Base-by-base conservation (phyloP, 192 early-diverging fungal genomes). In the Mortierella hygrophila region DNA sequence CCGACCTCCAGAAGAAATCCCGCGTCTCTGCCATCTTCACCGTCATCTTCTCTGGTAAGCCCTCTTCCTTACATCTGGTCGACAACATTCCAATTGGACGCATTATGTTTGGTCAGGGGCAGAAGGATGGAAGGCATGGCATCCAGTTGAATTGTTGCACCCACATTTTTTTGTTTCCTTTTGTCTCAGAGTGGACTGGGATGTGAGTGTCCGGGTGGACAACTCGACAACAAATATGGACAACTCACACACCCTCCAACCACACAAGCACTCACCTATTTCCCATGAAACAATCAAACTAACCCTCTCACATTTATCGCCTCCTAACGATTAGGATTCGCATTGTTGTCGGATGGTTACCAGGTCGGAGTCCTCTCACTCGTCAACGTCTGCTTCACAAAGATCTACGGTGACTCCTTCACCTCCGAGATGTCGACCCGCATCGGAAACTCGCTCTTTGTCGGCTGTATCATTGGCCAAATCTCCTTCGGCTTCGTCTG, bases 391-490 rank as follows among this genome's bases (percentile, higher is more conserved):
- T 82, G 89, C 46, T 85, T 91, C 44, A 82, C 74, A 26, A 87
- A 88, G 68, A 86, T 89, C 46, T 92, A 92, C 41, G 87, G 87
- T 2, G 73, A 75, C 13, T 65, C 77, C 6, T 83, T 89, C 37
- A 88, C 89, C 21, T 80, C 79, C 38, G 83, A 70, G 10, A 87
- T 82, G 49, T 87, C 85, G 21, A 88, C 90, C 10, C 83, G 91
- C 18, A 83, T 92, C 52, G 79, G 87, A 16, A 89, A 92, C 79
- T 89, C 89, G 5, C 81, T 91, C 80, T 89, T 92, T 72, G 87
- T 92, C 11, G 91, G 90, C 11, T 88, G 82, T 40, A 88, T 92
- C 29, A n/a, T 92, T 16, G 91, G 91, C 75, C 91, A 92, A 73
- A 72, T 92, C 69, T 83, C 86, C 7, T 89, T 92, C 69, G 91